Evolutionary conservation across 306 rosid genomes (phyloP).

Genomic region (Sicyos baderoa): DNA sequence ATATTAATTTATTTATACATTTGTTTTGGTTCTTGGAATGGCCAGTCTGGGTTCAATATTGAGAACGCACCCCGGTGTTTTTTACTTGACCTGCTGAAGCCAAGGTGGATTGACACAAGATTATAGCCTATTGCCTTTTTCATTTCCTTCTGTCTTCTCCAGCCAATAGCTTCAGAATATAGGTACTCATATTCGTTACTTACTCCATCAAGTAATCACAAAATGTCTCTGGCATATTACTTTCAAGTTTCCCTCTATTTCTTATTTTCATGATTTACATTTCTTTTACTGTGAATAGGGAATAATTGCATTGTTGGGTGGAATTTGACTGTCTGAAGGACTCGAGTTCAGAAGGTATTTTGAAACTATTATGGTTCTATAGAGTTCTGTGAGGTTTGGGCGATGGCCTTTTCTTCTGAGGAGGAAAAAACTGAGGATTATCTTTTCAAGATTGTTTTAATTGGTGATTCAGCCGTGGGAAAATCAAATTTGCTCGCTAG

Average conservation of each 20-base stretch:
- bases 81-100: constrained; percentile 7
- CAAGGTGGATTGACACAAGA: constrained; percentile 1
- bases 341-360: constrained; percentile 29
- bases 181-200: constrained; percentile 23
- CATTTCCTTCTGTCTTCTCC: not conserved
- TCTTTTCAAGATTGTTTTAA: constrained; percentile 84
- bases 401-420: constrained; percentile 24
- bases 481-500: constrained; percentile 87
- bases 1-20: not conserved
- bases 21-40: constrained; percentile 14
- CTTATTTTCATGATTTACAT: constrained; percentile 30
- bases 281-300: constrained; percentile 26
- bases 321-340: constrained; percentile 28
- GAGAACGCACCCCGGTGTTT: not conserved
- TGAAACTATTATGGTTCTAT: constrained; percentile 18
- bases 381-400: constrained; percentile 14
- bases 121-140: constrained; percentile 2
- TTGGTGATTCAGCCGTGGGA: constrained; percentile 92
- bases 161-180: constrained; percentile 23
- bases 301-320: constrained; percentile 27
- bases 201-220: constrained; percentile 16
- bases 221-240: constrained; percentile 15
- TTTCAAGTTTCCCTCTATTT: constrained; percentile 23
- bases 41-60: constrained; percentile 7
- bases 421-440: constrained; percentile 74